These are phyloP conservation scores for Gelatoporia subvermispora DNA, from an alignment of 768 basidiomycete species.

Conservation along the genomic window DNA sequence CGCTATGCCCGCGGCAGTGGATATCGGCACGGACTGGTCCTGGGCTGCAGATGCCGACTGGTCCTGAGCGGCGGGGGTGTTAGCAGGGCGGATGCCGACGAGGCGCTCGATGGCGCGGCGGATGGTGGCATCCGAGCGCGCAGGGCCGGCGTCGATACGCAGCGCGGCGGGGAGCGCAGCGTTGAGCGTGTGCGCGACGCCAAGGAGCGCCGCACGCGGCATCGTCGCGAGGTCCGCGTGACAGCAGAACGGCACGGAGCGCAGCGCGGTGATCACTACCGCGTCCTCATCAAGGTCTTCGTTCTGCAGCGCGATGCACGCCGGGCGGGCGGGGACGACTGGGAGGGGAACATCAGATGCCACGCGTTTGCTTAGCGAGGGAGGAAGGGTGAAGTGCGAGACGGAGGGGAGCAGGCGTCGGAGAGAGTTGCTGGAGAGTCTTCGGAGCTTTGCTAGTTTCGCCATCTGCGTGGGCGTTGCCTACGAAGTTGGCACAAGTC, in stretches of 20 bases:
- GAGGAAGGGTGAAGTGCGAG: slow-evolving; percentile 17
- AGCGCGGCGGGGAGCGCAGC: slow-evolving; percentile 46
- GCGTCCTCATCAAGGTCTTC: slow-evolving; percentile 49
- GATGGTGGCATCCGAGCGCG: slow-evolving; percentile 39
- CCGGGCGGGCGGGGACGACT: slow-evolving; percentile 1
- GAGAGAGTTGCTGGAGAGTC: slow-evolving; percentile 28
- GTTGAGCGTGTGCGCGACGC: slow-evolving; percentile 53
- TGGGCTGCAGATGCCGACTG: not conserved
- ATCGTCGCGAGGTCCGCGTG: slow-evolving; percentile 70
- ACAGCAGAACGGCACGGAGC: slow-evolving; percentile 61
- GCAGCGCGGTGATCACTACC: slow-evolving; percentile 59
- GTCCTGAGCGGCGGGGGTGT: not conserved
- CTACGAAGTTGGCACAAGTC: not conserved
- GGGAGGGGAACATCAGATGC: slow-evolving; percentile 1
- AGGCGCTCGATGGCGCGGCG: slow-evolving; percentile 53
- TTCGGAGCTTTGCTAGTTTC: slow-evolving; percentile 5
- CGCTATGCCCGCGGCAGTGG: too few species aligned
- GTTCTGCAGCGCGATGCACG: slow-evolving; percentile 55
- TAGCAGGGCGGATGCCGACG: slow-evolving; percentile 43
- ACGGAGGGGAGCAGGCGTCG: slow-evolving; percentile 40
- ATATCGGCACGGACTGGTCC: not conserved
- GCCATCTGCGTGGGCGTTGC: slow-evolving; percentile 1
- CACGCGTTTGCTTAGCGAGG: slow-evolving; percentile 25
- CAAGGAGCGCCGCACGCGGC: slow-evolving; percentile 47
- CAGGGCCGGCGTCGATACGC: slow-evolving; percentile 41